Evolutionary conservation across 306 rosid genomes (phyloP).

Genomic region (Mimosa pudica): DNA sequence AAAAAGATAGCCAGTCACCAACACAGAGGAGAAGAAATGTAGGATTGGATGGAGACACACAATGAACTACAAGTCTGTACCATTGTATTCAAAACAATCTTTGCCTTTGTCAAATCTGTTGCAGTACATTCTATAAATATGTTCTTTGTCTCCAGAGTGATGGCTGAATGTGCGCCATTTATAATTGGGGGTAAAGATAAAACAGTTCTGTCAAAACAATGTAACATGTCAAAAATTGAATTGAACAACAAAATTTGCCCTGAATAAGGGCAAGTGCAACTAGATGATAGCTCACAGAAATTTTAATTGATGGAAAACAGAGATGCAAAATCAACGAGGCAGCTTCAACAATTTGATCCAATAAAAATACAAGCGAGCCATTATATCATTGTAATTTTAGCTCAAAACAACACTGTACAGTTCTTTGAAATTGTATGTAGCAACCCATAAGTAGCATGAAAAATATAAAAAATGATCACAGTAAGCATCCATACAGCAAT

Average conservation of each 20-base stretch:
- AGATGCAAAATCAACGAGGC: neutral
- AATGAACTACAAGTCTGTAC: slow-evolving; percentile 42
- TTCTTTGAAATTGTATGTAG: neutral
- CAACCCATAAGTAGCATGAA: neutral
- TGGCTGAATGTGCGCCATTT: slow-evolving; percentile 93
- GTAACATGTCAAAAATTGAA: slow-evolving; percentile 27
- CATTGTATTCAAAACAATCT: slow-evolving; percentile 88
- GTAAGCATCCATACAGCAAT: neutral
- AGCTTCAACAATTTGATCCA: slow-evolving; percentile 23
- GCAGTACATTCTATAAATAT: slow-evolving; percentile 96
- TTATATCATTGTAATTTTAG: neutral
- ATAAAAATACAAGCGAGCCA: slow-evolving; percentile 1
- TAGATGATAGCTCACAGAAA: neutral
- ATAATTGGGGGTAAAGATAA: slow-evolving; percentile 93
- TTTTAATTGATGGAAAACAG: neutral
- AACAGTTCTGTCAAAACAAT: slow-evolving; percentile 64
- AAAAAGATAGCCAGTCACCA: slow-evolving; percentile 34
- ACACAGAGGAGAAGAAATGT: slow-evolving; percentile 25
- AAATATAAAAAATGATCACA: neutral
- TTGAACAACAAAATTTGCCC: slow-evolving; percentile 6
- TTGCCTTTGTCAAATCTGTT: slow-evolving; percentile 94
- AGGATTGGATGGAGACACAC: slow-evolving; percentile 18
- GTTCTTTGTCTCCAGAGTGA: slow-evolving; percentile 80
- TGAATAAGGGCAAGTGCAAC: slow-evolving; percentile 13
- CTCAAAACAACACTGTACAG: neutral